Conservation (phyloP, 2,329 filamentous ascomycete species). For the Cladosporium sp. region DNA sequence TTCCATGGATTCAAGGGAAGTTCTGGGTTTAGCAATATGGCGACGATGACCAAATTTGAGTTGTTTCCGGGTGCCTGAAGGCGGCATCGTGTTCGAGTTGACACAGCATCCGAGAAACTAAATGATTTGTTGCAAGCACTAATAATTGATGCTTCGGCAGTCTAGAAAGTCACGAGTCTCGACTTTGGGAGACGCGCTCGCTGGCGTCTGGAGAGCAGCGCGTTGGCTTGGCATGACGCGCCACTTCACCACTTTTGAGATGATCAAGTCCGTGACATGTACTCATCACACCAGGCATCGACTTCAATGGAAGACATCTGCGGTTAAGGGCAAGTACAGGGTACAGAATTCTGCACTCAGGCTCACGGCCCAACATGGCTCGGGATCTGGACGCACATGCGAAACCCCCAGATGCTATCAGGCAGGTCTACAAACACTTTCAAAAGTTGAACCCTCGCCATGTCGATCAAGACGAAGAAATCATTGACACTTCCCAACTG, state of each 20-base stretch:
- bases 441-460: constrained; percentile 43
- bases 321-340: too few relatives aligned
- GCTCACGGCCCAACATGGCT: neutral
- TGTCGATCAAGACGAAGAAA: neutral
- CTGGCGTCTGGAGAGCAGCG: neutral
- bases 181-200: neutral
- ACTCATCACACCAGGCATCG: too few relatives aligned
- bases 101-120: constrained; percentile 1
- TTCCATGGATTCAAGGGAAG: constrained; percentile 1
- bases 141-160: too few relatives aligned
- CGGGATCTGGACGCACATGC: constrained; percentile 66
- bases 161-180: too few relatives aligned
- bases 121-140: too few relatives aligned
- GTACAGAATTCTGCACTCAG: too few relatives aligned
- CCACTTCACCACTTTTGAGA: too few relatives aligned
- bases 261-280: too few relatives aligned
- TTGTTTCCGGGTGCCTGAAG: constrained; percentile 8
- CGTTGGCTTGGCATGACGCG: neutral
- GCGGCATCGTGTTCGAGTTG: neutral
- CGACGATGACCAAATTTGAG: constrained; percentile 7
- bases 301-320: too few relatives aligned
- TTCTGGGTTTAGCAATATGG: constrained; percentile 7
- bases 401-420: constrained; percentile 67
- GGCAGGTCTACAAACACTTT: constrained; percentile 70
- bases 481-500: constrained; percentile 50